Base-by-base conservation (phyloP, 192 early-diverging fungal genomes). In the Coemansia sp. region DNA sequence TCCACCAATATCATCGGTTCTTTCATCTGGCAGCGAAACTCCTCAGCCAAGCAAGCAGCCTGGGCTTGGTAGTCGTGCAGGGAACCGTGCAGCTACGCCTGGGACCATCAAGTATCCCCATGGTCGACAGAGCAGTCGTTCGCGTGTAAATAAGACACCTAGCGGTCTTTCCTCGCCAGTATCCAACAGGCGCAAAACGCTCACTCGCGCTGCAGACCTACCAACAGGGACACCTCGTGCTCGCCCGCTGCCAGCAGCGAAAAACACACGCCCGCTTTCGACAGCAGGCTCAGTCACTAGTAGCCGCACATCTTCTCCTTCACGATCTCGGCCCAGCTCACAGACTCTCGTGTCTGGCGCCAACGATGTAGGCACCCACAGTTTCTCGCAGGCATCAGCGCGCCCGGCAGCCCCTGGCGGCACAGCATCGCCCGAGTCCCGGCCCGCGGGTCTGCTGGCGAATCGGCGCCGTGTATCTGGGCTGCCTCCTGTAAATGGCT, bases 241-340 rank as follows among this genome's bases (percentile, higher is more conserved):
- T 10, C 52, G 61, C 6, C 50, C 58, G 6, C 72, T 66, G 3
- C 72, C 62, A 18, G 50, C 72, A 17, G 62, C 72, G 31, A 57
- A 56, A 34, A 57, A 66, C 15, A 41, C 72, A 5, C 66, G 72
- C 3, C 72, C 72, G 14, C 48, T 62, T 26, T 76, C 72, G 8
- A 76, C 66, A 5, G 23, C 72, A 17, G 66, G 56, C 6, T 76
- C 72, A 0, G 55, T 55, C 15, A 38, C 42, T 10, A 76, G 72
- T 44, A 76, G 57, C 37, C 61, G 59, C 28, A 76, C 72, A 3
- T 44, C 62, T 2, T 76, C 72, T 21, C 72, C 72, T 9, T 59
- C 58, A 40, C 58, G 61, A 21, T 65, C 66, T 20, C 58, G 66
- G 8, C 66, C 72, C 9, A 65, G 31, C 47, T 76, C 66, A 8